Evolutionary conservation across 2,329 filamentous ascomycete species (phyloP), one percentile per base, ranked within the genome.

Genomic region (Ascochyta rabiei): DNA sequence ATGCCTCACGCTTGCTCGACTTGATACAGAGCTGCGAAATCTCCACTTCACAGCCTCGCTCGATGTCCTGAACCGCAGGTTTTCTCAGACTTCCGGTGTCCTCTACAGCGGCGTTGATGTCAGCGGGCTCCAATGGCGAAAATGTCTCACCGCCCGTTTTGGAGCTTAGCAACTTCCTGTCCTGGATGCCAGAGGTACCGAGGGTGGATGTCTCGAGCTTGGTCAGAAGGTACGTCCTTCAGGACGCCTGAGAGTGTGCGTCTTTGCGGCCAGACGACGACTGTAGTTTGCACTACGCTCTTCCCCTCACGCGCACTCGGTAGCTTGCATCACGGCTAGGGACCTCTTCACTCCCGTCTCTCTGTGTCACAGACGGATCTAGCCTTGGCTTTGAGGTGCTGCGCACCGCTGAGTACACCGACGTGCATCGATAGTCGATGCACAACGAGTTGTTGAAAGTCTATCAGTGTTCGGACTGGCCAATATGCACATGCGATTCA

Each of bases 141-240:
- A 46, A 37, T 50, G 35, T 21, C 52, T 55, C 52, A 50, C 23
- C 28, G 39, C 15, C 52, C 23, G 51, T 31, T 26, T 34, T 44
- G 40, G 16, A 24, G 31, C 52, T 47, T 55, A 43, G 52, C 42
- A 41, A 50, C 52, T 55, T 45, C 52, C 52, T 42, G 24, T 41
- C 47, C 24, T 46, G 42, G 46, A 28, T 24, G 42, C n/a, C 40
- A 45, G 16, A 45, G 37, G 30, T 26, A 41, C 37, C 46, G 30
- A 37, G 41, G 28, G 38, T 39, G 41, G 12, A 38, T 30, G 7
- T 50, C 35, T 26, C 30, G 41, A 42, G 18, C 13, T 13, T 49
- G 41, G 46, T 55, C 52, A 49, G 45, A 35, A 55, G 46, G 23
- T 48, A 30, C 45, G 23, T 55, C 52, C 52, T 49, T 31, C 46